phyloP scores from a whole-genome alignment of 2,329 filamentous ascomycete genomes.

The Cercospora sesami region DNA sequence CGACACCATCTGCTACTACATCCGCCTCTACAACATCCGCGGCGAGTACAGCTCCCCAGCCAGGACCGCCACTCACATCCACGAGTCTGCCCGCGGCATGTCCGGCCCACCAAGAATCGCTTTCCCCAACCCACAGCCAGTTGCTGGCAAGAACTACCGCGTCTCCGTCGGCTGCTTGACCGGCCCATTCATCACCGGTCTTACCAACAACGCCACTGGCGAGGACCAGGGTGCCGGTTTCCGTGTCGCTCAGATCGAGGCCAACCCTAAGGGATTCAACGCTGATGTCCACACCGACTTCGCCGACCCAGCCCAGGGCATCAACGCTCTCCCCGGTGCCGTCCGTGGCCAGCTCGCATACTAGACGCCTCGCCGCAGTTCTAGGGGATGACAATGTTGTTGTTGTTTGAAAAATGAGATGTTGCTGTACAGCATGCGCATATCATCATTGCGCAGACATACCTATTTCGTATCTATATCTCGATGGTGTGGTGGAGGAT shows the following conservation, averaged over 20 bases:
- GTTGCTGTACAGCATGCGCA: conserved; percentile 1
- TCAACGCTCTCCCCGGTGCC: conserved; percentile 52
- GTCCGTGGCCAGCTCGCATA: conserved; percentile 52
- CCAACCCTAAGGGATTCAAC: conserved; percentile 54
- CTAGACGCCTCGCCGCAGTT: neutral
- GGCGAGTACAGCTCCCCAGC: conserved; percentile 55
- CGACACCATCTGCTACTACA: conserved; percentile 53
- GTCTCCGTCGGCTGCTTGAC: conserved; percentile 47
- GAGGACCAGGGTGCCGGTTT: conserved; percentile 52
- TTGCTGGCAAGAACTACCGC: conserved; percentile 41
- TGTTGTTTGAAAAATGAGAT: neutral
- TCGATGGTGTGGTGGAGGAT: neutral
- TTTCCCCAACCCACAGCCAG: conserved; percentile 50
- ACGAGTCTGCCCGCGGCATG: conserved; percentile 50
- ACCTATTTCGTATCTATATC: neutral
- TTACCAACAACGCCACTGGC: conserved; percentile 41
- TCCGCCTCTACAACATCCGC: conserved; percentile 52
- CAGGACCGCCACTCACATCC: conserved; percentile 57
- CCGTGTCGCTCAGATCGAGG: conserved; percentile 53
- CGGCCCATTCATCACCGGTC: conserved; percentile 49
- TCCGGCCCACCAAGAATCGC: conserved; percentile 55
- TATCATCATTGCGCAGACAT: neutral
- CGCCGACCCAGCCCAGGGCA: conserved; percentile 57
- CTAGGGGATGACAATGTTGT: neutral
- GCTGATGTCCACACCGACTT: conserved; percentile 57